These are phyloP conservation scores for barrel medic (Medicago truncatula) DNA, from an alignment of 306 rosid genomes.

Conservation along the genomic window MtrunA17r5.0-ANR NC_053046.1:8312501-8313000, in stretches of 20 bases:
- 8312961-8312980: not conserved
- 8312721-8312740: conserved; percentile 4
- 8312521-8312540: conserved; percentile 22
- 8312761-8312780: not conserved
- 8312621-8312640: not conserved
- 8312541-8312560: conserved; percentile 33
- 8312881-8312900: not conserved
- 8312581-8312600: conserved; percentile 14
- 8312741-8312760: conserved; percentile 31
- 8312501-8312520: conserved; percentile 85
- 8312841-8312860: not conserved
- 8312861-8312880: not conserved
- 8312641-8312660: not conserved
- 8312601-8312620: conserved; percentile 9
- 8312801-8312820: not conserved
- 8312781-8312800: conserved; percentile 5
- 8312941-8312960: not conserved
- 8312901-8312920: not conserved
- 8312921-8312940: not conserved
- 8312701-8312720: not conserved
- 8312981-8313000: not conserved
- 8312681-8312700: conserved; percentile 16
- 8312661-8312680: conserved; percentile 18
- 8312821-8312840: not conserved
- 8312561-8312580: conserved; percentile 1